A percentile compares a stretch with the other conserved stretches of the same genome.
These are phyloP conservation scores for Tolypocladium amazonense DNA, from an alignment of 2,329 filamentous ascomycete species.

Conservation along the genomic window DNA sequence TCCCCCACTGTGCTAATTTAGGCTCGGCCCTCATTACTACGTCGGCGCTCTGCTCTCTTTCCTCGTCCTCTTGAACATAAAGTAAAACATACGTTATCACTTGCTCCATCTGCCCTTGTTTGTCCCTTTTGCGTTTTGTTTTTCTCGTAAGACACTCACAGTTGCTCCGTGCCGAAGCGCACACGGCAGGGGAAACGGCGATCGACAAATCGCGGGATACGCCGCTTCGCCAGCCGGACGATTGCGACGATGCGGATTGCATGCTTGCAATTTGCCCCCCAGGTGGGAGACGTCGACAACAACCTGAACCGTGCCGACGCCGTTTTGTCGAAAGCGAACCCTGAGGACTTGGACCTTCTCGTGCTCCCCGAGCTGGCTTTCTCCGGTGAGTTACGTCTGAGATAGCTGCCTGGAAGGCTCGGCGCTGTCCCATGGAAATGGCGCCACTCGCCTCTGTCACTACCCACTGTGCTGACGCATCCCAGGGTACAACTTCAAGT, in stretches of 20 bases:
- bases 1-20: background rate
- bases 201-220: background rate
- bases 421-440: background rate
- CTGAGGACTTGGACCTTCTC: conserved; percentile 54
- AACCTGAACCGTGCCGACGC: conserved; percentile 60
- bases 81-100: background rate
- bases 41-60: background rate
- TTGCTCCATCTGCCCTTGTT: background rate
- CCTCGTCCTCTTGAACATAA: background rate
- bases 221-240: too few species aligned
- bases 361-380: conserved; percentile 71
- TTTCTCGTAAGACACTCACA: background rate
- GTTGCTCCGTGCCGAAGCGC: background rate
- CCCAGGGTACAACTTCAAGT: conserved; percentile 67
- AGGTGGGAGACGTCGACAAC: conserved; percentile 57
- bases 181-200: background rate
- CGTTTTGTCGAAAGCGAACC: conserved; percentile 42
- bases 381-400: conserved; percentile 38
- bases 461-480: background rate
- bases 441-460: background rate
- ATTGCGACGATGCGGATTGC: conserved; percentile 49
- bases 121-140: background rate
- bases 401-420: background rate
- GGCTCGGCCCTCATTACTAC: background rate
- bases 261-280: conserved; percentile 62